phyloP scores from a whole-genome alignment of 2,329 filamentous ascomycete species.

The Setomelanomma holmii region DNA sequence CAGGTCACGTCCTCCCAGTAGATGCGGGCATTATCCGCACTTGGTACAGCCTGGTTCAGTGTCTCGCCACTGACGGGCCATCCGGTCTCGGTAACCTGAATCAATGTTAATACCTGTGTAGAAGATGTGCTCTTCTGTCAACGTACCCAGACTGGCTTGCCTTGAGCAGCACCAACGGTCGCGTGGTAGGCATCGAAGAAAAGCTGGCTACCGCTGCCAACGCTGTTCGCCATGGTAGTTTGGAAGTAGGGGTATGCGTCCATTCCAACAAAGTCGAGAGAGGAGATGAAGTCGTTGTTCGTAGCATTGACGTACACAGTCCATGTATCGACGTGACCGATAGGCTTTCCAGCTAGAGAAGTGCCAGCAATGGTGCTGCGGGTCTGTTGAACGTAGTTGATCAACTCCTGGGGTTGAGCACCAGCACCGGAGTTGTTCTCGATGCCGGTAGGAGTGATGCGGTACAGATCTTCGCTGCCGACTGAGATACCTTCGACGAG shows the following conservation, averaged over 20 bases:
- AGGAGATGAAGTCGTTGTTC: constrained; percentile 73
- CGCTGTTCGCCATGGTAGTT: constrained; percentile 61
- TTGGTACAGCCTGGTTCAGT: constrained; percentile 67
- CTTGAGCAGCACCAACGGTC: constrained; percentile 64
- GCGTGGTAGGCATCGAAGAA: constrained; percentile 72
- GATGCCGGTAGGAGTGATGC: constrained; percentile 71
- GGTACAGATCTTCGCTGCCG: constrained; percentile 77
- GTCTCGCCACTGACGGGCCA: constrained; percentile 78
- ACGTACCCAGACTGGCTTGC: constrained; percentile 74
- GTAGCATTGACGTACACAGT: constrained; percentile 70
- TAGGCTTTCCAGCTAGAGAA: constrained; percentile 60
- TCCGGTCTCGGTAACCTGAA: constrained; percentile 77
- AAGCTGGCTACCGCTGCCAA: constrained; percentile 68
- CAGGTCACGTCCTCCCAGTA: constrained; percentile 85
- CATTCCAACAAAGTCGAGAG: constrained; percentile 80
- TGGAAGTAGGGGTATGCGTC: constrained; percentile 89
- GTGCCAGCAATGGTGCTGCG: constrained; percentile 70
- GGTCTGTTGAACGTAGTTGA: constrained; percentile 74
- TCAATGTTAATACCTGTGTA: neutral
- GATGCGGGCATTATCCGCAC: constrained; percentile 71
- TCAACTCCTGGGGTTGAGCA: constrained; percentile 66
- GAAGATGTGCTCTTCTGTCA: neutral
- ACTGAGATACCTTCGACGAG: constrained; percentile 84
- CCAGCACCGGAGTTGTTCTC: constrained; percentile 69
- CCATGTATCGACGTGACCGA: constrained; percentile 93